Evolutionary conservation across 805 yeast genomes (phyloP).

Genomic region (Isabelozyma heimii): DNA sequence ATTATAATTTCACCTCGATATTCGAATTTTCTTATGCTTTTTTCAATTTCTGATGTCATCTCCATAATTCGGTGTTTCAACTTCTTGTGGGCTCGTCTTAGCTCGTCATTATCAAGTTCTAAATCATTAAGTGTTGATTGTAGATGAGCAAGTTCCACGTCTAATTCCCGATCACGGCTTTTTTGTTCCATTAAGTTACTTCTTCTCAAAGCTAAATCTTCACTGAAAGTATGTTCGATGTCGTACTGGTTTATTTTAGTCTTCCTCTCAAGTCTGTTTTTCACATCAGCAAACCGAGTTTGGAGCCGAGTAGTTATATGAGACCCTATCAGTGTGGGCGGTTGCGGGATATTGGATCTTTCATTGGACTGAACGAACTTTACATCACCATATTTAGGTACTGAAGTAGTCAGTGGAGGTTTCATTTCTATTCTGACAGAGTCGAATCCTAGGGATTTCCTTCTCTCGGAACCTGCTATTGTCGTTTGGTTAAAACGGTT

Average conservation of each 20-base stretch:
- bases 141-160: constrained; percentile 9
- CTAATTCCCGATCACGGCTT: constrained; percentile 5
- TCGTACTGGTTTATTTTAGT: background rate
- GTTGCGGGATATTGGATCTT: background rate
- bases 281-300: background rate
- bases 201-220: constrained; percentile 7
- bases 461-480: constrained; percentile 1
- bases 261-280: background rate
- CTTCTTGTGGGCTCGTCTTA: constrained; percentile 12
- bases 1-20: constrained; percentile 23
- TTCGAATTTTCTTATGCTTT: constrained; percentile 15
- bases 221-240: background rate
- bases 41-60: background rate
- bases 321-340: background rate
- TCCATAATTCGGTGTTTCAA: constrained; percentile 1
- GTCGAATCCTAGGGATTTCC: constrained; percentile 17
- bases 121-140: constrained; percentile 12
- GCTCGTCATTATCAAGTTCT: constrained; percentile 16
- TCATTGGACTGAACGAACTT: background rate
- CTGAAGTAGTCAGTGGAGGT: constrained; percentile 1
- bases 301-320: background rate
- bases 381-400: background rate
- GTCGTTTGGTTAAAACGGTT: background rate
- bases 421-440: constrained; percentile 12
- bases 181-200: background rate